These are phyloP conservation scores for Tripidium arundinaceum DNA, from an alignment of 202 grass and related monocot genomes.

Conservation along the genomic window DNA sequence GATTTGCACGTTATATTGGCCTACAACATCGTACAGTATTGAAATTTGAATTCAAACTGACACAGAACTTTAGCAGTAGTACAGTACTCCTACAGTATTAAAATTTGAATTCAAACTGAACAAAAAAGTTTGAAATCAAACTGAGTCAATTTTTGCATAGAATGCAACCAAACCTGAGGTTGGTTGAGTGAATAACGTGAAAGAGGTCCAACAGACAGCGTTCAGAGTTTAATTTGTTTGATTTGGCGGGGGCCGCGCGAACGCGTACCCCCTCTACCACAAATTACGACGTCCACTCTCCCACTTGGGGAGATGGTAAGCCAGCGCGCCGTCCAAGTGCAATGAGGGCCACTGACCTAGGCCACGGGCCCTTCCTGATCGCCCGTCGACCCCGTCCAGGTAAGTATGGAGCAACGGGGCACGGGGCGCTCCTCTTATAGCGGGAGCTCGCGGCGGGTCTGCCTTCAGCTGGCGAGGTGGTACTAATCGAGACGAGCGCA, in stretches of 20 bases:
- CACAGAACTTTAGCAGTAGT: too few relatives aligned
- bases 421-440: accelerated
- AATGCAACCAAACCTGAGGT: too few relatives aligned
- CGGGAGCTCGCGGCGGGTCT: accelerated
- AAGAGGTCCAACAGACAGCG: too few relatives aligned
- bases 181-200: too few relatives aligned
- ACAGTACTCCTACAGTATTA: too few relatives aligned
- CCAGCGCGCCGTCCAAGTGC: conserved; percentile 38
- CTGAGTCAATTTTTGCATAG: too few relatives aligned
- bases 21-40: too few relatives aligned
- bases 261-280: conserved; percentile 72
- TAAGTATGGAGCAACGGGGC: background rate
- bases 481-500: background rate
- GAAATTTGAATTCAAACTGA: too few relatives aligned
- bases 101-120: too few relatives aligned
- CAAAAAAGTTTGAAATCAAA: too few relatives aligned
- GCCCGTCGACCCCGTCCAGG: conserved; percentile 60
- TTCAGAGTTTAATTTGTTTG: too few relatives aligned
- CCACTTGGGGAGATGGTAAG: conserved; percentile 60
- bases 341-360: conserved; percentile 45
- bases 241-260: conserved; percentile 46
- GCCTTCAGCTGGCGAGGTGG: background rate
- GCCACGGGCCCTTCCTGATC: conserved; percentile 36
- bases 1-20: background rate
- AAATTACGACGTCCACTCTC: conserved; percentile 84